Evolutionary conservation across 2,329 filamentous ascomycete species (phyloP), one percentile per base, ranked within the genome.

Genomic region (Emericellopsis atlantica): DNA sequence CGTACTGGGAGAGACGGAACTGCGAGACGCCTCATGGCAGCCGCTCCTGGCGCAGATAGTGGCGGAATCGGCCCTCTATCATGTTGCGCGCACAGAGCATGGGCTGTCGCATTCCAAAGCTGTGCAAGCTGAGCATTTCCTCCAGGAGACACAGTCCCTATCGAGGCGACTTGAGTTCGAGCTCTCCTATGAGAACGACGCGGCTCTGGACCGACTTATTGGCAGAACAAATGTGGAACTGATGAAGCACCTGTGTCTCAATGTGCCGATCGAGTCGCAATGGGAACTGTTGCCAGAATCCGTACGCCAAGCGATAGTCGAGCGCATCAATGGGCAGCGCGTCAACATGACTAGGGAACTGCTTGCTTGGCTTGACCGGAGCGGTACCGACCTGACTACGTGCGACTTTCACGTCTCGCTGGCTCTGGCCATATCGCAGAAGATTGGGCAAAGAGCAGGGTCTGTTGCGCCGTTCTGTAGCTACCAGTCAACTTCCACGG

Each of bases 41-140:
- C 46, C 49, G 7, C 46, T 54, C 3, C 40, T 51, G n/a, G 45
- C 46, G 4, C 44, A 42, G 12, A 43, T 54, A 15, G 36, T 48
- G 11, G 45, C 56, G 5, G 59, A 61, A 44, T 53, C 52, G 5
- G 48, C 61, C n/a, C 43, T 62, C 4, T 59, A 61, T 42, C 58
- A 62, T 40, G 51, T 52, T 5, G 51, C 56, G 4, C 50, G 56
- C 8, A 50, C 52, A 4, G 47, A 53, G 16, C 45, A 58, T 18
- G 44, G 48, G 5, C 45, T 58, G 8, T 45, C 48, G 6, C 50
- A 55, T 21, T 44, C 46, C 9, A 50, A 56, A 14, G 57, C 58
- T 3, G 49, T 56, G 5, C 50, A 55, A 14, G 52, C 55, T 3
- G 58, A 61, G 46, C 57, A 58, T 40, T 52, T 60, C 36, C 45